Base-by-base conservation (phyloP, 1,139 yeast genomes). In the Pichia sp. region DNA sequence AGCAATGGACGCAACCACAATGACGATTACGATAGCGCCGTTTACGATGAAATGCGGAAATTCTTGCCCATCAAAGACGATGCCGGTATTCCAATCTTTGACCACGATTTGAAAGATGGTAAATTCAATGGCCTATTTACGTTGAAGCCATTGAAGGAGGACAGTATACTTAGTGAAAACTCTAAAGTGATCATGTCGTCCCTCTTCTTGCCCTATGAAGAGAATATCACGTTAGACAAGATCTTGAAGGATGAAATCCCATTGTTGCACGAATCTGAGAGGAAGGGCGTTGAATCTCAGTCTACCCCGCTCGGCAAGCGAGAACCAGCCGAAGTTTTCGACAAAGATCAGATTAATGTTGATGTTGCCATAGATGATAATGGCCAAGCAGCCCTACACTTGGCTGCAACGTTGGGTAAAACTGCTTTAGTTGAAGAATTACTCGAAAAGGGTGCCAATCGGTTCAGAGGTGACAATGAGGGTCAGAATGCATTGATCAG, bases 331-430 rank as follows among this genome's bases (percentile, higher is more conserved):
- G 5, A 17, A 19, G 14, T 26, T 3, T 22, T 36, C 7, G 33
- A 34, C 20, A 32, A 31, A 16, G 22, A 27, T 13, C 63, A 67
- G 20, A 63, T 84, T 29, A 72, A 76, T 45, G 69, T 86, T 38
- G 87, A 84, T 51, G 84, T 86, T 27, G 78, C 96, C 2, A 85
- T 93, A 33, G 99, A 93, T 58, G 93, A 83, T 49, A 77, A 82
- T 40, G 97, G 97, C 1, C 93, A 91, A 53, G 81, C 96, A 0
- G 87, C 95, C 1, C 67, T 93, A 41, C 99, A 93, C 58, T 85
- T 97, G 94, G 94, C 96, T 2, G 80, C 97, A 22, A 86, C 96
- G 0, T 69, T 93, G 60, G 97, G 94, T 0, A 77, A 86, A 44
- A 63, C 79, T 5, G 66, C 77, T 3, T 67, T 88, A 40, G 91